Evolutionary conservation across 2,329 filamentous ascomycete genomes (phyloP).

Genomic region (Didymella pomorum): DNA sequence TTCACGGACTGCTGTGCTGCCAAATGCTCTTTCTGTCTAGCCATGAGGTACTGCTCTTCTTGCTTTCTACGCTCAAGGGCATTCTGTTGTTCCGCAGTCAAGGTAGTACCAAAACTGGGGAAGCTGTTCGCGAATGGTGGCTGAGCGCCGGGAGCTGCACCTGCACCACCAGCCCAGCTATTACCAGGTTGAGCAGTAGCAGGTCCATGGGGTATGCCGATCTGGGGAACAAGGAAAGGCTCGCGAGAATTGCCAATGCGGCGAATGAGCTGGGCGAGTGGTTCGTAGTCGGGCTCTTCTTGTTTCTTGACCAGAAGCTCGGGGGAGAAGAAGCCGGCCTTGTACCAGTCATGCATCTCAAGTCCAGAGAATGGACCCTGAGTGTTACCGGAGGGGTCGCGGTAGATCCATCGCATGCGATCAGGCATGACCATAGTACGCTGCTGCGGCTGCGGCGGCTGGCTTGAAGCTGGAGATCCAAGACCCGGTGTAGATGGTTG

Average conservation of each 20-base stretch:
- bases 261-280: constrained; percentile 89
- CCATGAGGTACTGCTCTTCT: constrained; percentile 97
- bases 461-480: constrained; percentile 65
- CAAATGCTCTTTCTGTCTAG: constrained; percentile 91
- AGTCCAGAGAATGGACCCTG: constrained; percentile 96
- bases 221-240: constrained; percentile 96
- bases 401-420: constrained; percentile 97
- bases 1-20: constrained; percentile 83
- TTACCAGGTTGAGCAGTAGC: constrained; percentile 61
- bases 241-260: constrained; percentile 97
- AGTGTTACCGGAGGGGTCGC: constrained; percentile 89
- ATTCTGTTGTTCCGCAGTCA: constrained; percentile 98
- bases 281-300: constrained; percentile 93
- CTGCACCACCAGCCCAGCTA: constrained; percentile 54
- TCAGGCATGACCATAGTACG: constrained; percentile 99
- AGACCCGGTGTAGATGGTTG: constrained; percentile 48
- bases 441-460: constrained; percentile 73
- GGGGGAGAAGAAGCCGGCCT: constrained; percentile 95
- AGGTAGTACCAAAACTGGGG: constrained; percentile 92
- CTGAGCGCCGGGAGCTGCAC: constrained; percentile 58
- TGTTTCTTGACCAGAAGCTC: constrained; percentile 94
- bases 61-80: constrained; percentile 95
- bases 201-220: constrained; percentile 89
- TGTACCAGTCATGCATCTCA: constrained; percentile 99
- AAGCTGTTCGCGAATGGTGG: constrained; percentile 94